Conservation (phyloP, 139 green algal genomes). For the Closterium sp. region DNA sequence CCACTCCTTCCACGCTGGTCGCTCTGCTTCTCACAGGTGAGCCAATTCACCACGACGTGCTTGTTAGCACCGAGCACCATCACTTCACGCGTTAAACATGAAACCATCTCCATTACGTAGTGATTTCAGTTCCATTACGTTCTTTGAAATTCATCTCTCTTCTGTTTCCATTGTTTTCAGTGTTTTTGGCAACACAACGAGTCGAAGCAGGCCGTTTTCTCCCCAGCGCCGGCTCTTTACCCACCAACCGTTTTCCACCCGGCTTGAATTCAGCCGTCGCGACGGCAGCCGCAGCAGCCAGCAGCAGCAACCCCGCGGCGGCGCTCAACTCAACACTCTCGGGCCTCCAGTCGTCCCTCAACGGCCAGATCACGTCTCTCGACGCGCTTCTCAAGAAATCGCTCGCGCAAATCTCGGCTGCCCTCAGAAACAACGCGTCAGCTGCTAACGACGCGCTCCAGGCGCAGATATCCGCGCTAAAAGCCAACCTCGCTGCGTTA, state of each 20-base stretch:
- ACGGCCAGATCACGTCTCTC: not conserved
- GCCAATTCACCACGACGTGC: not conserved
- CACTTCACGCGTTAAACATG: too few species aligned
- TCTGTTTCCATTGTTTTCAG: not conserved
- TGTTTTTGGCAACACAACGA: not conserved
- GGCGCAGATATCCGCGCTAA: not conserved
- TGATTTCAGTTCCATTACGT: not conserved
- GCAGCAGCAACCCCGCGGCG: not conserved
- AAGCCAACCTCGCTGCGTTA: not conserved
- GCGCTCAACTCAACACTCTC: not conserved
- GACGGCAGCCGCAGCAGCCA: not conserved
- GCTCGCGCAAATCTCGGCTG: not conserved
- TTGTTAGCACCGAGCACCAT: not conserved
- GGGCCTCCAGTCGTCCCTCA: not conserved
- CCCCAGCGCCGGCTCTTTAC: not conserved
- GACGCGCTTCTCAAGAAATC: not conserved
- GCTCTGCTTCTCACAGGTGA: not conserved
- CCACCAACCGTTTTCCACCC: not conserved
- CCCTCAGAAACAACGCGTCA: not conserved
- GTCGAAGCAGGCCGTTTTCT: not conserved
- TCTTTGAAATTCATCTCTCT: not conserved
- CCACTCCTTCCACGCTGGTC: not conserved
- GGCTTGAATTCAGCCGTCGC: not conserved
- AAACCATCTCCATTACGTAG: not conserved
- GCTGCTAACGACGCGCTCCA: not conserved